phyloP scores from a whole-genome alignment of 2,329 filamentous ascomycete genomes.

The Penicillium nordicum region DNA sequence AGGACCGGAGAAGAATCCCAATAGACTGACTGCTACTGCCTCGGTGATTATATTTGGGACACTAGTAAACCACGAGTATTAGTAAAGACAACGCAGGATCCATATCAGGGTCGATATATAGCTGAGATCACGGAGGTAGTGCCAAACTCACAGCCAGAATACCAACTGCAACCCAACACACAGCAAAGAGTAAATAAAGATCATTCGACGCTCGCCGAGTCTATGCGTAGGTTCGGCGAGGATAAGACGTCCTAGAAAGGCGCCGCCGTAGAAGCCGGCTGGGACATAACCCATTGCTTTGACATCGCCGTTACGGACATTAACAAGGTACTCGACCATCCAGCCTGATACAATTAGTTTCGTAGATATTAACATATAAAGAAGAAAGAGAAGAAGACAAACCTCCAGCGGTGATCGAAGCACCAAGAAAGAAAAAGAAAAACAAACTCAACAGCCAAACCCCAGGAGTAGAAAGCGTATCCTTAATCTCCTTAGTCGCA shows the following conservation, averaged over 20 bases:
- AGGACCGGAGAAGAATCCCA: slow-evolving; percentile 59
- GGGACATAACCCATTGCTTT: slow-evolving; percentile 61
- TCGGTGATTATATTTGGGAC: slow-evolving; percentile 49
- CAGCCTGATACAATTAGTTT: slow-evolving; percentile 44
- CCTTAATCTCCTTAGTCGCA: slow-evolving; percentile 24
- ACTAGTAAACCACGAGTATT: slow-evolving; percentile 11
- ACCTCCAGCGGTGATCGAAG: slow-evolving; percentile 51
- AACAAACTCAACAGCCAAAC: slow-evolving; percentile 61
- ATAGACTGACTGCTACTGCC: slow-evolving; percentile 52
- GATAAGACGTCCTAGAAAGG: slow-evolving; percentile 54
- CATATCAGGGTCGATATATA: neutral
- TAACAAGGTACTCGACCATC: slow-evolving; percentile 63
- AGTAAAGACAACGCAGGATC: neutral
- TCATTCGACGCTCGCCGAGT: slow-evolving; percentile 57
- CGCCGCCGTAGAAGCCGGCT: slow-evolving; percentile 58
- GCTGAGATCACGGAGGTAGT: neutral
- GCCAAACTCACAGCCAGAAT: slow-evolving; percentile 51
- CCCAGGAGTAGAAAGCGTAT: slow-evolving; percentile 18
- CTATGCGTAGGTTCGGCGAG: slow-evolving; percentile 59
- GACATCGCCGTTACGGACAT: slow-evolving; percentile 56
- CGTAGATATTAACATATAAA: neutral
- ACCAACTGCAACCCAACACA: slow-evolving; percentile 56
- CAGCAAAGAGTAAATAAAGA: slow-evolving; percentile 52
- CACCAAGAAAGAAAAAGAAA: slow-evolving; percentile 63
- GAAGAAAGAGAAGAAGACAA: neutral